phyloP scores from a whole-genome alignment of 2,329 filamentous ascomycete species.

The Bipolaris sorokiniana region DNA sequence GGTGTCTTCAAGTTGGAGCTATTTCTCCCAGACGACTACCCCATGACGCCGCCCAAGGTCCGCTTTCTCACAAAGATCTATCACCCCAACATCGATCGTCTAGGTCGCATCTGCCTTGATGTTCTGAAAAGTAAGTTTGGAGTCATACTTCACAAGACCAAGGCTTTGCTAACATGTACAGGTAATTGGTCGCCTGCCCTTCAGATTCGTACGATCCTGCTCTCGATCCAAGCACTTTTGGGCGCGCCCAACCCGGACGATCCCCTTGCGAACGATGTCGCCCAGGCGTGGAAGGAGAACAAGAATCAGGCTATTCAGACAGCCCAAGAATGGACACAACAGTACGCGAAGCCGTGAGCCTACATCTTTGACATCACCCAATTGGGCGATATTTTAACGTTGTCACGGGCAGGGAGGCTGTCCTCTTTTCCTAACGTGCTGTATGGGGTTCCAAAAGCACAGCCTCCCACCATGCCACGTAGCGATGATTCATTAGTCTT shows the following conservation, averaged over 20 bases:
- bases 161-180: slow-evolving; percentile 47
- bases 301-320: slow-evolving; percentile 91
- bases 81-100: slow-evolving; percentile 97
- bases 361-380: neutral
- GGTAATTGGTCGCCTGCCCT: slow-evolving; percentile 99
- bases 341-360: slow-evolving; percentile 66
- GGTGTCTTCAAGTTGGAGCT: slow-evolving; percentile 97
- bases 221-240: slow-evolving; percentile 95
- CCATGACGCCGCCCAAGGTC: slow-evolving; percentile 98
- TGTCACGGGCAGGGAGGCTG: neutral
- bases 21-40: slow-evolving; percentile 97
- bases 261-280: slow-evolving; percentile 96
- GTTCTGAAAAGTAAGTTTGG: slow-evolving; percentile 84
- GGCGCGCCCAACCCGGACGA: slow-evolving; percentile 98
- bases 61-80: slow-evolving; percentile 99
- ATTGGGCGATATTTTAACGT: neutral
- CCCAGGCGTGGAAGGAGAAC: slow-evolving; percentile 97
- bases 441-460: slow-evolving; percentile 3
- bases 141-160: neutral
- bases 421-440: neutral
- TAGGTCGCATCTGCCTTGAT: slow-evolving; percentile 95
- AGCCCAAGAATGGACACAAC: slow-evolving; percentile 87
- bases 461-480: neutral
- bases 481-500: neutral
- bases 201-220: slow-evolving; percentile 97